These are phyloP conservation scores for Maudiozyma serrabonitensis DNA, from an alignment of 805 yeast species.

Conservation along the genomic window DNA sequence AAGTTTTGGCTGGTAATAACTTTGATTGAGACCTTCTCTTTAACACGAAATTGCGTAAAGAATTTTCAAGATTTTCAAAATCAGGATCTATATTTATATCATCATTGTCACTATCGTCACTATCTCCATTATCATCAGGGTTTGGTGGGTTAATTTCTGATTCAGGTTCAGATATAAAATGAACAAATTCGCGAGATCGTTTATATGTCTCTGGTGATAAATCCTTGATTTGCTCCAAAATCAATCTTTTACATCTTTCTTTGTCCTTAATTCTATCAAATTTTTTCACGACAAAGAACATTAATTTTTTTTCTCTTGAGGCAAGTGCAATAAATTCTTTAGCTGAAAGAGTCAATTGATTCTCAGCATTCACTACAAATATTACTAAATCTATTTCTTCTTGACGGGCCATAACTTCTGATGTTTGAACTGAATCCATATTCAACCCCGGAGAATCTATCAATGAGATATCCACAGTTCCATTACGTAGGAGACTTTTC, in stretches of 20 bases:
- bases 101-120: slow-evolving; percentile 22
- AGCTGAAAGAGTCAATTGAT: slow-evolving; percentile 89
- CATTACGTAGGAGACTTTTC: slow-evolving; percentile 71
- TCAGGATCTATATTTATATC: slow-evolving; percentile 41
- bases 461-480: slow-evolving; percentile 81
- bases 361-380: slow-evolving; percentile 93
- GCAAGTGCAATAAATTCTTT: slow-evolving; percentile 87
- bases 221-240: slow-evolving; percentile 74
- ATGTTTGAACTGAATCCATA: slow-evolving; percentile 85
- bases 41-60: slow-evolving; percentile 73
- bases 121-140: slow-evolving; percentile 25
- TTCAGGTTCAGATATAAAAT: slow-evolving; percentile 54
- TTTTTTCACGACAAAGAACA: slow-evolving; percentile 88
- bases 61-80: slow-evolving; percentile 76
- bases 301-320: slow-evolving; percentile 81
- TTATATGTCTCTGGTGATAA: slow-evolving; percentile 88
- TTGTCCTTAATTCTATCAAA: slow-evolving; percentile 82
- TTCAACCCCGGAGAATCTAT: slow-evolving; percentile 98
- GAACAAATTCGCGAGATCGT: slow-evolving; percentile 83
- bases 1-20: slow-evolving; percentile 87
- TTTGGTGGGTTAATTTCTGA: slow-evolving; percentile 3
- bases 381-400: slow-evolving; percentile 95
- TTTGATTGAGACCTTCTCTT: slow-evolving; percentile 87
- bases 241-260: slow-evolving; percentile 63
- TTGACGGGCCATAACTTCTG: slow-evolving; percentile 90